Evolutionary conservation across 2,329 filamentous ascomycete species (phyloP).

Genomic region (Aquanectria penicillioides): DNA sequence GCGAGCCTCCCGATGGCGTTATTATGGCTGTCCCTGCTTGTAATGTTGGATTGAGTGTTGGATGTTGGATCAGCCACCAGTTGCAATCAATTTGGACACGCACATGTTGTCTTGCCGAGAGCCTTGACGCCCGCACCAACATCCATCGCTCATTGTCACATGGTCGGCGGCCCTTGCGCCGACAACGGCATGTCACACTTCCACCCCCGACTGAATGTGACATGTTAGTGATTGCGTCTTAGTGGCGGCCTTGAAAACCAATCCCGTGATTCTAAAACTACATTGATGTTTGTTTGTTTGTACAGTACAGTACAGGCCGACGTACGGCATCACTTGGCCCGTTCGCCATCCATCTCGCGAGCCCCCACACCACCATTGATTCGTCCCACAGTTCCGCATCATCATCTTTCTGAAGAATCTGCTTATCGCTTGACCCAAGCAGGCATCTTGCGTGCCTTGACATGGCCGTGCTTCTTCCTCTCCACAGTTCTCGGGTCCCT

Average conservation of each 20-base stretch:
- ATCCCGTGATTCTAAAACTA: slow-evolving; percentile 40
- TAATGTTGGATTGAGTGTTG: neutral
- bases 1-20: slow-evolving; percentile 5
- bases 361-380: slow-evolving; percentile 26
- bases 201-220: slow-evolving; percentile 16
- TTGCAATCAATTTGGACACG: too few species aligned
- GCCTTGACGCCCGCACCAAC: slow-evolving; percentile 6
- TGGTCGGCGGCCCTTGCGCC: neutral
- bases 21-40: slow-evolving; percentile 1
- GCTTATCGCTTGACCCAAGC: slow-evolving; percentile 90
- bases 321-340: slow-evolving; percentile 18
- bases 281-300: slow-evolving; percentile 39
- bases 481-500: slow-evolving; percentile 92
- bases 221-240: slow-evolving; percentile 19
- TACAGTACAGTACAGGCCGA: slow-evolving; percentile 40
- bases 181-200: slow-evolving; percentile 2
- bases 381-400: slow-evolving; percentile 26
- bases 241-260: slow-evolving; percentile 25
- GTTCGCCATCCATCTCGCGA: slow-evolving; percentile 32
- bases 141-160: slow-evolving; percentile 5
- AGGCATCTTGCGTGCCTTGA: slow-evolving; percentile 98
- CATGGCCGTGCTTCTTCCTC: slow-evolving; percentile 95
- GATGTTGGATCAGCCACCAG: neutral
- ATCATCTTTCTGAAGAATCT: too few species aligned
- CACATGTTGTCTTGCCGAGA: neutral